Evolutionary conservation across 176 grass and related monocot species (phyloP).

Genomic region (Carex littledalei): DNA sequence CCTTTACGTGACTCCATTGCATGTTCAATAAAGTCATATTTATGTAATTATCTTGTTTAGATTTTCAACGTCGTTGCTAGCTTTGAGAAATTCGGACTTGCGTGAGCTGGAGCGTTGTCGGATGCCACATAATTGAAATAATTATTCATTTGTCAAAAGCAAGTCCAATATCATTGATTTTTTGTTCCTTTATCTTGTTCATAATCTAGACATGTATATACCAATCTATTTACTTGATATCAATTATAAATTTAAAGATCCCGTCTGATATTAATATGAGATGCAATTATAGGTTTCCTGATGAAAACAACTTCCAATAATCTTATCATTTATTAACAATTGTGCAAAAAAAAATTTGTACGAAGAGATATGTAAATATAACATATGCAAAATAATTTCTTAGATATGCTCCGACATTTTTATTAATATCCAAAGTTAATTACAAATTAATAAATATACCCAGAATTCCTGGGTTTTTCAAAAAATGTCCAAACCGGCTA

Average conservation of each 20-base stretch:
- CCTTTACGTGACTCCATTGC: not conserved
- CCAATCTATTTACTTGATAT: not conserved
- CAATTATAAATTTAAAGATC: no score
- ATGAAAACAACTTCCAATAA: not conserved
- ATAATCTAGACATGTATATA: not conserved
- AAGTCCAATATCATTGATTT: not conserved
- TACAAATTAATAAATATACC: no score
- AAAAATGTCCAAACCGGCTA: no score
- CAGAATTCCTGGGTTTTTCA: no score
- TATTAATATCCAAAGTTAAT: no score
- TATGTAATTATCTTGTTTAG: not conserved
- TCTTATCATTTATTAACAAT: not conserved
- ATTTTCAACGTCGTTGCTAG: no score
- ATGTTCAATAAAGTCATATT: not conserved
- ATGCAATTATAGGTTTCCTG: not conserved
- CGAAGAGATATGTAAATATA: no score
- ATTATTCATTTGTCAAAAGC: no score
- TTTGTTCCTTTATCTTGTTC: not conserved
- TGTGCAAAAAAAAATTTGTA: no score
- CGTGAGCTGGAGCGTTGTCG: not conserved
- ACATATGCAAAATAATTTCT: no score
- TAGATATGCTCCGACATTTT: no score
- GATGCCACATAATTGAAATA: not conserved
- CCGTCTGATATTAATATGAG: not conserved
- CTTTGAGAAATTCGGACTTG: not conserved